Base-by-base conservation (phyloP, 2,329 filamentous ascomycete species). In the Hymenoscyphus fructigenus region DNA sequence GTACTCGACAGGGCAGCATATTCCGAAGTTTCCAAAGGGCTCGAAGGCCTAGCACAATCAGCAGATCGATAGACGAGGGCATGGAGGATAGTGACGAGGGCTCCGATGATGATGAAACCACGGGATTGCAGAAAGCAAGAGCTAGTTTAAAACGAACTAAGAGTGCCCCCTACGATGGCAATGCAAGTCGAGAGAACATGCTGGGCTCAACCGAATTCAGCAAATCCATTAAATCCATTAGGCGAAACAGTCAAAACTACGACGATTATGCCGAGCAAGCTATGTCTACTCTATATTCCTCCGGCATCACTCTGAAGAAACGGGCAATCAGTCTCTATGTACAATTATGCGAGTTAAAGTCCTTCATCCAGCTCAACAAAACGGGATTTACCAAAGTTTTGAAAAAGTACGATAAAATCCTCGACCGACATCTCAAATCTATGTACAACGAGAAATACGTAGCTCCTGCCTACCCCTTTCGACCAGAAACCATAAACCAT, bases 331-430 rank as follows among this genome's bases (percentile, higher is more conserved):
- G 88, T 75, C 82, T 93, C 66, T 99, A 97, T 75, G 95, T 99
- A 57, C 91, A 92, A 69, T 82, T 98, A 20, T 97, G 94, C 79
- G 95, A 97, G 77, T 86, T 99, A 73, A 96, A 97, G 76, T 98
- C 94, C 1, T 99, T 93, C 75, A 89, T 93, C 63, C 94, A 98
- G 79, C 86, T 99, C 68, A 99, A 99, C 83, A 91, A 91, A 79
- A 99, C 95, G 0, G 95, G 95, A 14, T 99, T 99, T 79, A 87
- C 89, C 74, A 99, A 99, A 79, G 93, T 96, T 0, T 80, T 98
- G 70, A 99, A 99, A 80, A 99, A 99, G 78, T 99, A 95, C 75
- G 95, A 99, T 83, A 99, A 99, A 82, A 98, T 91, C 64, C 80
- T 97, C 65, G 90, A 97, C 77, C 89, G 89, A 69, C 89, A 89